Conservation (phyloP, 495 filamentous ascomycete species). For the Pyrenopolyporus hunteri region DNA sequence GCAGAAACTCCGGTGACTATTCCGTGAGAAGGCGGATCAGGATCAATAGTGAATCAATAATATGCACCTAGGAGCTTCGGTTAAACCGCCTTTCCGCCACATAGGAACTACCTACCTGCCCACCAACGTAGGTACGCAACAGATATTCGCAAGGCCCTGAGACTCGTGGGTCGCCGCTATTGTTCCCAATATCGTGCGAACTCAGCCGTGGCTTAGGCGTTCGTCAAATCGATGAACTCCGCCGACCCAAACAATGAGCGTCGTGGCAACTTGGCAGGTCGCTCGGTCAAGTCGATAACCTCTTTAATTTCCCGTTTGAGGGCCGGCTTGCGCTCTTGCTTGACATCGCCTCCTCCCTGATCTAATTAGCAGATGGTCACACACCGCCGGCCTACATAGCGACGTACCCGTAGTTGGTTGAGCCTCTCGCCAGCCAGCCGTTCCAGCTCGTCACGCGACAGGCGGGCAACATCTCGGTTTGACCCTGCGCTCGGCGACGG, state of each 20-base stretch:
- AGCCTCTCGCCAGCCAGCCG: constrained; percentile 30
- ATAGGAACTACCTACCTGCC: no score
- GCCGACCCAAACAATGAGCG: not conserved
- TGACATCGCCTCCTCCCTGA: constrained; percentile 11
- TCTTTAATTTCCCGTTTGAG: constrained; percentile 24
- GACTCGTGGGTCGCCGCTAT: not conserved
- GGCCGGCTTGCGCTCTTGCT: constrained; percentile 24
- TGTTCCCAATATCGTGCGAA: not conserved
- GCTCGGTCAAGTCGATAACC: constrained; percentile 19
- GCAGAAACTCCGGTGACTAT: no score
- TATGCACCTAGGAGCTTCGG: no score
- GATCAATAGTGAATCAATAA: no score
- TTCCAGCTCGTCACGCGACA: constrained; percentile 34
- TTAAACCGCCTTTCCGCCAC: no score
- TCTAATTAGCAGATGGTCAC: constrained; percentile 1
- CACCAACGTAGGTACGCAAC: no score
- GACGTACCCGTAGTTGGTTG: constrained; percentile 27
- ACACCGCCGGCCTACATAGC: not conserved
- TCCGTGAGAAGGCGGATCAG: no score
- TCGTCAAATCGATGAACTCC: constrained; percentile 32
- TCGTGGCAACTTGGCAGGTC: constrained; percentile 5
- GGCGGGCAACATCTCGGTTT: constrained; percentile 1
- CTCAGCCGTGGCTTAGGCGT: constrained; percentile 1
- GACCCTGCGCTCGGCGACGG: constrained; percentile 4
- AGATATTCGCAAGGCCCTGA: no score